Conservation (phyloP, 1,139 yeast genomes). For the Hansenula lynferdii region DNA sequence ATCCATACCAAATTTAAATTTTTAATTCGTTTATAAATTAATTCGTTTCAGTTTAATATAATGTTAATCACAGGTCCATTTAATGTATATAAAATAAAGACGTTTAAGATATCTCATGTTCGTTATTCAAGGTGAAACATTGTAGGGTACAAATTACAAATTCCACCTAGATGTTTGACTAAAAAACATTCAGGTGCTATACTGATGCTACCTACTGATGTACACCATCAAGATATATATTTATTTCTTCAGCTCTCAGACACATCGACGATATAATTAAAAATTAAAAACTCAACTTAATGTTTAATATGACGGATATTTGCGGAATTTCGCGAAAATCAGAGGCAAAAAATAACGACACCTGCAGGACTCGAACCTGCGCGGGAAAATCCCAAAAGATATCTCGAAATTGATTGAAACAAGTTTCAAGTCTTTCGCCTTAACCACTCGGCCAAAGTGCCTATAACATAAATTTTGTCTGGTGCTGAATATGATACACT, state of each 20-base stretch:
- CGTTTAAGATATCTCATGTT: too few relatives aligned
- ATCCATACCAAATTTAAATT: background rate
- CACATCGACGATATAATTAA: too few relatives aligned
- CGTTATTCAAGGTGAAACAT: too few relatives aligned
- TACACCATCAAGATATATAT: too few relatives aligned
- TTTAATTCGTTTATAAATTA: background rate
- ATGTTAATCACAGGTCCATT: background rate
- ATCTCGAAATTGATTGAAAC: background rate
- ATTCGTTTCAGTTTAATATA: background rate
- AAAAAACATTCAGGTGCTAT: background rate
- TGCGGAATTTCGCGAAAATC: background rate
- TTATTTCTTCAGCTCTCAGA: too few relatives aligned
- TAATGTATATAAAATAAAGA: too few relatives aligned
- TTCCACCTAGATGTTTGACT: too few relatives aligned
- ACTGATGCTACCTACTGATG: too few relatives aligned
- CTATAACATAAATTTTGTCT: slow-evolving; percentile 3
- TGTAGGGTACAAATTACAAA: too few relatives aligned
- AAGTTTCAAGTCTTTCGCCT: slow-evolving; percentile 28
- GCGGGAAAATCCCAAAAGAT: slow-evolving; percentile 28
- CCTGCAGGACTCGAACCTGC: slow-evolving; percentile 39
- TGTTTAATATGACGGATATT: too few relatives aligned
- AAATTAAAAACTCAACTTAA: too few relatives aligned
- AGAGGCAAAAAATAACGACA: slow-evolving; percentile 27
- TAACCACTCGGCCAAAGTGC: slow-evolving; percentile 29
- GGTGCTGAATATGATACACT: too few relatives aligned